Evolutionary conservation across 176 grass and related monocot genomes (phyloP), one percentile per base, ranked within the genome.

Genomic region (Paspalum notatum): DNA sequence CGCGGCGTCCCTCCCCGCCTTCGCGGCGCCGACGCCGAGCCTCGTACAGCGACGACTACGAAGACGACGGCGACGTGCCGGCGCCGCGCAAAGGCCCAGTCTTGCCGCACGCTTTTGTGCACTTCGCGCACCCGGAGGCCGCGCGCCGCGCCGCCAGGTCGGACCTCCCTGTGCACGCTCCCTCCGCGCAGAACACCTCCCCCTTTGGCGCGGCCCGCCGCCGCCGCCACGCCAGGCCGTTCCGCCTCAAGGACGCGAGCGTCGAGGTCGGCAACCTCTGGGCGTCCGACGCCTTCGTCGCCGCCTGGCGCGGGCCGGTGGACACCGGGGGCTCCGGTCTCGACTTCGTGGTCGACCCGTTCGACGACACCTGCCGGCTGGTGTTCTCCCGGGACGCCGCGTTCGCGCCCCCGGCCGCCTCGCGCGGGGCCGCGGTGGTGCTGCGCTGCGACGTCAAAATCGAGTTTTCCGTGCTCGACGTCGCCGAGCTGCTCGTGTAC

Each of bases 381-480:
- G n/a, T 95, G 8, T 98, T 98, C 78, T 9, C 88, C 44, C 80
- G 75, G 8, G 71, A 98, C 49, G 89, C 76, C 40, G 78, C 84
- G 1, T 98, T 98, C 78, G 58, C 81, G 2, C 88, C 88, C 82
- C 68, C 47, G 6, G 90, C 50, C 24, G 47, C 40, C 57, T 32
- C 32, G 32, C 74, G 71, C 6, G 82, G 66, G 17, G 62, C 81
- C 58, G 38, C 84, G 0, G 65, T 2, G 15, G 46, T 83, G 56
- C 85, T 98, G n/a, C 86, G 66, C 68, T 98, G 92, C 43, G 81
- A 94, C 71, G 80, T 93, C 50, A 94, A 98, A 81, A 53, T 94
- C 15, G 86, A 98, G 68, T 94, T 98, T 65, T 61, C 50, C 0
- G 56, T 84, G 46, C 79, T 82, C 26, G 92, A 98, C 75, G 37